Base-by-base conservation (phyloP, 306 rosid genomes). In the Rosa multiflora region DNA sequence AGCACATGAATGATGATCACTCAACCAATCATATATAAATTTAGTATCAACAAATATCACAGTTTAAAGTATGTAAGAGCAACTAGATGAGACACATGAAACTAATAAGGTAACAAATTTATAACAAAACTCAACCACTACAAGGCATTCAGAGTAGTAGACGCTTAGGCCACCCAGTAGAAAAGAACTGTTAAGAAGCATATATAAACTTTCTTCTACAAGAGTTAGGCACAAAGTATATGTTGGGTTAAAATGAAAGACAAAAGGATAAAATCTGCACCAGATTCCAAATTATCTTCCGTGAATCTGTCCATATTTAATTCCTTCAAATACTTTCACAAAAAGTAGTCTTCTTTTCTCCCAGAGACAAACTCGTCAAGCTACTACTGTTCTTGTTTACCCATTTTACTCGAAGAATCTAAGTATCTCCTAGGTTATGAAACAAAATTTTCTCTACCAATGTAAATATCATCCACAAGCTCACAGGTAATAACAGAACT, bases 1-100 rank as follows among this genome's bases (percentile, higher is more conserved):
- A 63, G 76, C 63, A 73, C 32, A 56, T 69, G 44, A 75, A 77
- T 81, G 48, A 63, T 66, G 72, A 67, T 40, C 72, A 81, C 75
- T 67, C 82, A 85, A 81, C 70, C 47, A 40, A 81, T 46, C 44
- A 49, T 53, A 72, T 70, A 8, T 44, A 3, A 18, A 67, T 23
- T 53, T 63, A 67, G 51, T 7, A 49, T 40, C 40, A 39, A 74
- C 59, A 9, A 40, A 11, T 6, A 32, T 69, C 73, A 75, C 55
- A 64, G 69, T 26, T 56, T 56, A 69, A 67, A 55, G 47, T 63
- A 67, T 67, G 76, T 35, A 68, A 66, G 26, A 73, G 64, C 40
- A 79, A 61, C 82, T 46, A 79, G 55, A 47, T 72, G 47, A n/a
- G 72, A 56, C 5, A 32, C 1, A 42, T 61, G 21, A 20, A 11